Base-by-base conservation (phyloP, 2,329 filamentous ascomycete species). In the Fusarium siculi region DNA sequence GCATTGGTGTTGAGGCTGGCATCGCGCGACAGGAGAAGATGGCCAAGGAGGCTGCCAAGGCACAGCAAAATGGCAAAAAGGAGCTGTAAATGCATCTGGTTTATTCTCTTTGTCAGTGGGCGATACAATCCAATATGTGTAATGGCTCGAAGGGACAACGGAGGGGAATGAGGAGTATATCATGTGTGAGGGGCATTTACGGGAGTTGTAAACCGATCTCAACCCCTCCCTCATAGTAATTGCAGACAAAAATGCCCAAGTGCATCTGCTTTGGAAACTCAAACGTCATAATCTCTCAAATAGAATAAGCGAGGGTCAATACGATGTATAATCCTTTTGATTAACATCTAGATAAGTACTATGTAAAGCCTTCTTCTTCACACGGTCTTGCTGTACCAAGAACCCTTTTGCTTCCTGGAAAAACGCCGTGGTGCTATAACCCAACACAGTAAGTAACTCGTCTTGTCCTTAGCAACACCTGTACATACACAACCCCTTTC, bases 1-100 rank as follows among this genome's bases (percentile, higher is more conserved):
- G 96, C 57, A 95, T 99, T 79, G 96, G 95, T 36, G 93, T 95
- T 40, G 96, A 99, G 85, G 96, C 92, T 4, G 86, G 90, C 72
- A 93, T 98, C 78, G 92, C 93, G 63, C 88, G 93, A 74, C 86
- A 88, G 74, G 96, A 97, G 86, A 98, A 98, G 88, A 85, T 90
- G 79, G 91, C 90, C 63, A 97, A 97, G 86, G 91, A 92, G 80
- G 86, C 85, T 58, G 91, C 89, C 36, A 92, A 90, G 9, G 74
- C 74, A 18, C 65, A 75, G 43, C 65, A 73, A 44, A 67, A 58
- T 15, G 78, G 69, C 3, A 83, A 82, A 75, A 84, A 84, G 73
- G 72, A 77, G 47, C 75, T 76, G 47, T 79, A 68, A 66, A 37
- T 28, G 9, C 25, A 23, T 34, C 28, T 37, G 19, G 14, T 32